Evolutionary conservation across 2,329 filamentous ascomycete genomes (phyloP).

Genomic region (Penicillium sp.): DNA sequence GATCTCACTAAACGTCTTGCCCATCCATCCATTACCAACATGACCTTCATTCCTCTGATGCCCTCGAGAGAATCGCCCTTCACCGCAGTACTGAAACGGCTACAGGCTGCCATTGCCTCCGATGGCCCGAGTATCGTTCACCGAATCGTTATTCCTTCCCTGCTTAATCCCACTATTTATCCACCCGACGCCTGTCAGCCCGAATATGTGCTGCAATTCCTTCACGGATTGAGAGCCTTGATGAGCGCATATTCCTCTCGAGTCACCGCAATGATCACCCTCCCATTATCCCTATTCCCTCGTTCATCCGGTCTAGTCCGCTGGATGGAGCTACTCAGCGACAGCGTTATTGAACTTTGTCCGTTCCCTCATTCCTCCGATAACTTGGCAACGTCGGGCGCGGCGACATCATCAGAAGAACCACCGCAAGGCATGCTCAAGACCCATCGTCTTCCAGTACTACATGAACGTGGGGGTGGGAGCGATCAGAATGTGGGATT

Average conservation of each 20-base stretch:
- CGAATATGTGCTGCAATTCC: conserved; percentile 68
- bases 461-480: conserved; percentile 83
- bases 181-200: conserved; percentile 65
- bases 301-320: conserved; percentile 69
- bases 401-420: conserved; percentile 61
- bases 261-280: conserved; percentile 67
- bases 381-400: conserved; percentile 49
- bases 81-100: conserved; percentile 56
- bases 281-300: conserved; percentile 76
- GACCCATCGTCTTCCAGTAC: conserved; percentile 75
- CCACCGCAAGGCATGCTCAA: conserved; percentile 80
- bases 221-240: conserved; percentile 72
- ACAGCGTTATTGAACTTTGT: conserved; percentile 81
- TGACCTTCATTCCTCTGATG: conserved; percentile 50
- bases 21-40: conserved; percentile 50
- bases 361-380: conserved; percentile 61
- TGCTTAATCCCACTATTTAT: conserved; percentile 84
- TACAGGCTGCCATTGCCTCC: conserved; percentile 54
- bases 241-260: conserved; percentile 63
- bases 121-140: conserved; percentile 63
- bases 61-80: conserved; percentile 53
- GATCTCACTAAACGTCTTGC: conserved; percentile 64
- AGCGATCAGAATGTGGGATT: conserved; percentile 67
- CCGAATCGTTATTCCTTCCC: conserved; percentile 74
- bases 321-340: conserved; percentile 79